Evolutionary conservation across 805 yeast genomes (phyloP).

Genomic region (Grigorovia transvaalensis): DNA sequence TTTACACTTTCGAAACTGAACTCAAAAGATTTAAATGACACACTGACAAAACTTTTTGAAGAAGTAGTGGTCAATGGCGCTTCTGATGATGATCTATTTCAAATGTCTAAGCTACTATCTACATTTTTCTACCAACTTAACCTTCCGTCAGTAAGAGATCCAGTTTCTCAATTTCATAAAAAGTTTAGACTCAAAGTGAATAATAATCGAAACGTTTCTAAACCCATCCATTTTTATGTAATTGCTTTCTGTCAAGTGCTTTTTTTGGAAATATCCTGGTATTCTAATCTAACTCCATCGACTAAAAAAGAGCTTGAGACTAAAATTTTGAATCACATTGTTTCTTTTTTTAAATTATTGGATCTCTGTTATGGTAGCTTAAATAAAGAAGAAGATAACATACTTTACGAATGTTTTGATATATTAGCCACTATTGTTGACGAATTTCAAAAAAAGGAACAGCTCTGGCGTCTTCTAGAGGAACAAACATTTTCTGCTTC

Average conservation of each 20-base stretch:
- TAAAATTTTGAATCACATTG: slow-evolving; percentile 18
- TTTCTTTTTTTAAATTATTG: slow-evolving; percentile 20
- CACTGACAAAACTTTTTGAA: slow-evolving; percentile 11
- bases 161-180: slow-evolving; percentile 19
- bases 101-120: slow-evolving; percentile 9
- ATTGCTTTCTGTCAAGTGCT: slow-evolving; percentile 23
- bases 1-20: slow-evolving; percentile 16
- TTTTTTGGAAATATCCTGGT: slow-evolving; percentile 19
- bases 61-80: slow-evolving; percentile 18
- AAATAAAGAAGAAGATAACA: background rate
- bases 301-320: slow-evolving; percentile 9
- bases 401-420: slow-evolving; percentile 12
- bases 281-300: slow-evolving; percentile 10
- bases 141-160: slow-evolving; percentile 10
- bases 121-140: slow-evolving; percentile 16
- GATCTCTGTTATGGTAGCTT: slow-evolving; percentile 11
- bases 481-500: slow-evolving; percentile 10
- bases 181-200: slow-evolving; percentile 20
- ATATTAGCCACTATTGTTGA: slow-evolving; percentile 13
- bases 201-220: slow-evolving; percentile 14
- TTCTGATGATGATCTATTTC: slow-evolving; percentile 19
- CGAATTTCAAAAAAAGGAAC: slow-evolving; percentile 3
- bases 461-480: slow-evolving; percentile 16
- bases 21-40: slow-evolving; percentile 1
- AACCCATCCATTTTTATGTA: slow-evolving; percentile 26